A percentile compares a stretch with the other conserved stretches of the same genome.
Evolutionary conservation across 2,329 filamentous ascomycete species (phyloP).

Genomic region (Clonostachys rhizophaga): DNA sequence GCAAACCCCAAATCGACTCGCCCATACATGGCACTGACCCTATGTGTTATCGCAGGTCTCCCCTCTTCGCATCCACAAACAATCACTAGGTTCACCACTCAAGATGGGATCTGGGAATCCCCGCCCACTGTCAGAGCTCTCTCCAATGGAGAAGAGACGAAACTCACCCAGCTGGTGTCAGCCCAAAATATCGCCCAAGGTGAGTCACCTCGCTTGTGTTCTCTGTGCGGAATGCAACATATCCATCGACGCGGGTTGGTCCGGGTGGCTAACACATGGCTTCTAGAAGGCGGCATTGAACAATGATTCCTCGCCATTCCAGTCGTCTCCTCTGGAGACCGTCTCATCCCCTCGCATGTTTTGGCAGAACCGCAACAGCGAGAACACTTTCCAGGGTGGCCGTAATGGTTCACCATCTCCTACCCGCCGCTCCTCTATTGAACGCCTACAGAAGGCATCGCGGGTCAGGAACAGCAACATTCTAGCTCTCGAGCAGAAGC

Average conservation of each 20-base stretch:
- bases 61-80: conserved; percentile 77
- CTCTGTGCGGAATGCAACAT: conserved; percentile 22
- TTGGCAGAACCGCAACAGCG: conserved; percentile 79
- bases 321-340: conserved; percentile 70
- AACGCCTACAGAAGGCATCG: conserved; percentile 90
- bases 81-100: conserved; percentile 53
- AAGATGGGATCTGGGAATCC: conserved; percentile 59
- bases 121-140: conserved; percentile 84
- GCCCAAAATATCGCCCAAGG: conserved; percentile 27
- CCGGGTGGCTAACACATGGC: conserved; percentile 5
- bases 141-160: conserved; percentile 76
- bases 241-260: conserved; percentile 28
- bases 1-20: not conserved
- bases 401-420: conserved; percentile 62
- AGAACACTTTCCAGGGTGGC: conserved; percentile 67
- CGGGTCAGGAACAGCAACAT: conserved; percentile 98
- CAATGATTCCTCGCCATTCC: conserved; percentile 77
- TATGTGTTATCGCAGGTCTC: conserved; percentile 49
- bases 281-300: conserved; percentile 62
- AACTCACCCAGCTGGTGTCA: conserved; percentile 93
- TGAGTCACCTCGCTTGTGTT: conserved; percentile 9
- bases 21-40: not conserved
- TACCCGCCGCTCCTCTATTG: conserved; percentile 82
- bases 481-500: conserved; percentile 86
- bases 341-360: conserved; percentile 78